Conservation (phyloP, 2,329 filamentous ascomycete species). For the Penicillium sclerotigenum region DNA sequence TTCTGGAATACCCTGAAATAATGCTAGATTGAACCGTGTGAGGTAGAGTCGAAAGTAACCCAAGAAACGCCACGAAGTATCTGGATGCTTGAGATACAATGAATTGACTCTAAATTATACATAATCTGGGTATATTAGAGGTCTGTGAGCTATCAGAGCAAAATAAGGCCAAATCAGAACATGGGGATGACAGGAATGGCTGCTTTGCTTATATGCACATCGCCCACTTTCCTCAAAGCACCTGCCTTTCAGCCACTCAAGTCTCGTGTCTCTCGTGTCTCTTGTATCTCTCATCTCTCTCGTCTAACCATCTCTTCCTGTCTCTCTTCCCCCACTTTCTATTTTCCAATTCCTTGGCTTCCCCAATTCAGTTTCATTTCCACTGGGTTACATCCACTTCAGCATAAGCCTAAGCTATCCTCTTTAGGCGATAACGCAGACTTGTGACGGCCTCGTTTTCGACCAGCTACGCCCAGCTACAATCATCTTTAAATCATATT, state of each 20-base stretch:
- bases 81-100: neutral
- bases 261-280: no score
- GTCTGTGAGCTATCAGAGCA: neutral
- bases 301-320: neutral
- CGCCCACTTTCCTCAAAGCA: neutral
- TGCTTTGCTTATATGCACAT: neutral
- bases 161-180: neutral
- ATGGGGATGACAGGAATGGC: neutral
- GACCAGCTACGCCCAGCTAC: neutral
- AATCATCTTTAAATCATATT: neutral
- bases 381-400: conserved; percentile 11
- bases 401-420: conserved; percentile 6
- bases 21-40: neutral
- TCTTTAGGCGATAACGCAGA: conserved; percentile 15
- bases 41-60: conserved; percentile 4
- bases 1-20: neutral
- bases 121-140: neutral
- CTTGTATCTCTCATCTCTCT: no score
- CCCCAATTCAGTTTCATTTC: neutral
- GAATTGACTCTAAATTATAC: neutral
- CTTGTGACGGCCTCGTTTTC: conserved; percentile 6
- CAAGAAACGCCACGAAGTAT: conserved; percentile 10
- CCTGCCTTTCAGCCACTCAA: neutral
- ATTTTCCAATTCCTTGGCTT: neutral
- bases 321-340: neutral